Base-by-base conservation (phyloP, 495 filamentous ascomycete species). In the Aspergillus avenaceus region DNA sequence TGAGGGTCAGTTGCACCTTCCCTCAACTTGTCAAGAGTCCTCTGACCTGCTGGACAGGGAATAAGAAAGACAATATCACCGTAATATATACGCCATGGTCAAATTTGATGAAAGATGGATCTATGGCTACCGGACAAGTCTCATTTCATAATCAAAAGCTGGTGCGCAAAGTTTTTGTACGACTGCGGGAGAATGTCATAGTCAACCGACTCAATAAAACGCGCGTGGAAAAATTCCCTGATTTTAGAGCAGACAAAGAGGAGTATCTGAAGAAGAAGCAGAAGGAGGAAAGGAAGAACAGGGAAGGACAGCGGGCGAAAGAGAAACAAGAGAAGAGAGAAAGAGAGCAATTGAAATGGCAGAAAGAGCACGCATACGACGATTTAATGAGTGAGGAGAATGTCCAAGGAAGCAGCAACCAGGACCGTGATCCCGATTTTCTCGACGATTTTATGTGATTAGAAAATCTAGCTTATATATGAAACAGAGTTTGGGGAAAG, bases 201-300 rank as follows among this genome's bases (percentile, higher is more conserved):
- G 81, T 98, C 75, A 98, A 98, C 75, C 84, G 93, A 19, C 83
- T 98, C 37, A 95, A 96, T 70, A 98, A 98, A 77, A 98, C 95
- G 24, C 89, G 86, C 54, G 80, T 84, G 11, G 89, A 96, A 66
- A 86, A 86, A 62, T 86, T 84, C 61, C 87, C 91, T 1, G 89
- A 96, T 58, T 79, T 98, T 13, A 69, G 72, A 13, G 75, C 81
- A 50, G 89, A 95, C 70, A 90, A 86, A 61, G 91, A 93, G 51
- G 82, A 86, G 19, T 76, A 80, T 41, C 62, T 85, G 59, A 83
- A 82, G 55, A 78, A 83, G 66, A 72, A 88, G 50, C 75, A 87
- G 27, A 81, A 81, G 60, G 73, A 75, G 50, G 88, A 95, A 31
- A 82, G 86, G 49, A 84, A 81, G 21, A 66, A 73, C 2, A 78